Evolutionary conservation across 106 monocot species (phyloP).

Genomic region (Xerophyta viscosa): DNA sequence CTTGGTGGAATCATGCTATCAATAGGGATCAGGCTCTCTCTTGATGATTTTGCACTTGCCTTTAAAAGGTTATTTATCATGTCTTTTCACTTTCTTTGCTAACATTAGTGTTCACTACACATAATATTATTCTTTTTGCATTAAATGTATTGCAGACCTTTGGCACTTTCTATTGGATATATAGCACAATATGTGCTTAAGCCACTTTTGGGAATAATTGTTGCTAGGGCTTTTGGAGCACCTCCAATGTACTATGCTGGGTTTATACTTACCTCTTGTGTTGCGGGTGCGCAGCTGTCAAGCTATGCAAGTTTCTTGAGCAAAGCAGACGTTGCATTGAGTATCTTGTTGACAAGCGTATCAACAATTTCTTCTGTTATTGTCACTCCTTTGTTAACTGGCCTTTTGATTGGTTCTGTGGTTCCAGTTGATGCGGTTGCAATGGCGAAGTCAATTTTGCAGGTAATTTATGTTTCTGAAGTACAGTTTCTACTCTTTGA

Average conservation of each 20-base stretch:
- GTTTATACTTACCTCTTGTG: conserved; percentile 92
- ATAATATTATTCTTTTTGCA: neutral
- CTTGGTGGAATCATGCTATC: conserved; percentile 99
- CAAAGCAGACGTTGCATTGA: conserved; percentile 94
- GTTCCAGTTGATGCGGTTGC: conserved; percentile 95
- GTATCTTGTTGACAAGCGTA: conserved; percentile 88
- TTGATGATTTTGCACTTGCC: conserved; percentile 93
- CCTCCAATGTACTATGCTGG: conserved; percentile 90
- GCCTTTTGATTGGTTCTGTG: conserved; percentile 86
- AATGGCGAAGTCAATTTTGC: conserved; percentile 98
- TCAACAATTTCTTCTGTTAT: conserved; percentile 88
- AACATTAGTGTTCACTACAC: neutral
- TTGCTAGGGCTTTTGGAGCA: conserved; percentile 63
- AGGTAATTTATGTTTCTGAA: conserved; percentile 36
- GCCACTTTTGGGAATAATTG: conserved; percentile 74
- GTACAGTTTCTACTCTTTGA: too few relatives aligned
- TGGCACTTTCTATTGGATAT: conserved; percentile 78
- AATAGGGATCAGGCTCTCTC: conserved; percentile 80
- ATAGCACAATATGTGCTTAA: conserved; percentile 86
- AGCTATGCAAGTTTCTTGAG: conserved; percentile 98
- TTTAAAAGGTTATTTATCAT: conserved; percentile 61
- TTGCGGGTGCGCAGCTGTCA: conserved; percentile 92
- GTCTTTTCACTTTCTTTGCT: conserved; percentile 3
- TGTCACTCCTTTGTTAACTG: conserved; percentile 82
- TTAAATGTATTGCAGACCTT: conserved; percentile 46